A percentile compares a stretch with the other conserved stretches of the same genome.
phyloP scores from a whole-genome alignment of 805 yeast genomes.

The Saccharomycopsis malanga region DNA sequence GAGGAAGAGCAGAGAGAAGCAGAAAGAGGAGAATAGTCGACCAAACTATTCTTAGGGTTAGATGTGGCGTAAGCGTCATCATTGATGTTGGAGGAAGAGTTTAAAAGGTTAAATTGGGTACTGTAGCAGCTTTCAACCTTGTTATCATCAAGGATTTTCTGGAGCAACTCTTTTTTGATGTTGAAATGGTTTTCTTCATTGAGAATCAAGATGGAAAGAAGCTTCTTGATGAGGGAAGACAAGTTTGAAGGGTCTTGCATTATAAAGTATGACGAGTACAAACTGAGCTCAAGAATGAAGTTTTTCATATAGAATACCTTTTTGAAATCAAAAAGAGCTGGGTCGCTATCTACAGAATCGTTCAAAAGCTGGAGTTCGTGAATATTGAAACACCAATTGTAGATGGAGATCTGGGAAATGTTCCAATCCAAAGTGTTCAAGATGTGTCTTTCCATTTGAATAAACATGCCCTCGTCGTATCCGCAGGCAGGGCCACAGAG shows the following conservation, averaged over 20 bases:
- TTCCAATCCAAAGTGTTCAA: constrained; percentile 67
- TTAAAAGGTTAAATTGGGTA: no score
- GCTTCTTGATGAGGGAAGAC: constrained; percentile 12
- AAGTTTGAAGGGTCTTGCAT: constrained; percentile 2
- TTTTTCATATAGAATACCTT: constrained; percentile 16
- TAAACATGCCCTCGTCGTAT: constrained; percentile 50
- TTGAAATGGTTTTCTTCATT: constrained; percentile 19
- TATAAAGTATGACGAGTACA: constrained; percentile 11
- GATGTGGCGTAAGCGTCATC: background rate
- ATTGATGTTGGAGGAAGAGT: background rate
- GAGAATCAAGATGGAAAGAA: constrained; percentile 15
- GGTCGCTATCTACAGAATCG: background rate
- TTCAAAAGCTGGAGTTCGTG: constrained; percentile 15
- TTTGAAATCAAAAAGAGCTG: constrained; percentile 10
- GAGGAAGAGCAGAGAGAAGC: background rate
- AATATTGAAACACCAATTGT: constrained; percentile 38
- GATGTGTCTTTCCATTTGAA: constrained; percentile 75
- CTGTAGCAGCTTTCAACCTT: constrained; percentile 1
- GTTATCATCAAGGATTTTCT: constrained; percentile 16
- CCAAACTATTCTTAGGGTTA: constrained; percentile 6
- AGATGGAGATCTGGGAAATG: constrained; percentile 54
- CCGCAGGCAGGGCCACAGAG: constrained; percentile 58
- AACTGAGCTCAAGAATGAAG: constrained; percentile 15
- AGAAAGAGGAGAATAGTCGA: no score
- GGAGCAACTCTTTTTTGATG: constrained; percentile 1